Conservation (phyloP, 2,329 filamentous ascomycete genomes). For the Xylariaceae sp. region DNA sequence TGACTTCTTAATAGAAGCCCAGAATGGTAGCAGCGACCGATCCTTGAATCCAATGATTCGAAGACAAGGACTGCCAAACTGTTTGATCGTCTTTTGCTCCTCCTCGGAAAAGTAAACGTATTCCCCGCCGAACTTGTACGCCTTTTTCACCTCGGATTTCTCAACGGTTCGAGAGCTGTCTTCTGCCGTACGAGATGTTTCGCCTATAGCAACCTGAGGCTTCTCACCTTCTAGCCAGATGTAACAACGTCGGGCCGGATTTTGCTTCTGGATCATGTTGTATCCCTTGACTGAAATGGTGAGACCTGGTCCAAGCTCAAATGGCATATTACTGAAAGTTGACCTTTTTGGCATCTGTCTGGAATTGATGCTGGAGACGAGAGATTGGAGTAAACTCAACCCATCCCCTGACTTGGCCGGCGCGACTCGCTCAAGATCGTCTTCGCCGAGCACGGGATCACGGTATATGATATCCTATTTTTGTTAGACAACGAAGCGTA, state of each 20-base stretch:
- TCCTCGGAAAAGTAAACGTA: constrained; percentile 81
- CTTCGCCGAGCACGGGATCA: constrained; percentile 65
- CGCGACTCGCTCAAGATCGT: constrained; percentile 51
- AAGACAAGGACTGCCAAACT: constrained; percentile 78
- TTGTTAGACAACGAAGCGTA: constrained; percentile 22
- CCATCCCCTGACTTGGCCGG: constrained; percentile 67
- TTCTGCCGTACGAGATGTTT: constrained; percentile 70
- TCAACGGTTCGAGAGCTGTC: constrained; percentile 73
- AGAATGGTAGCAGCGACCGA: constrained; percentile 65
- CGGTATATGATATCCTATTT: constrained; percentile 83
- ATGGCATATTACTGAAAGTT: constrained; percentile 77
- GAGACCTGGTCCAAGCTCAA: constrained; percentile 81
- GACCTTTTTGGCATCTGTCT: constrained; percentile 81
- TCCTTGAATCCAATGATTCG: constrained; percentile 94
- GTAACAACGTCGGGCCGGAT: constrained; percentile 75
- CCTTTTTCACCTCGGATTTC: constrained; percentile 78
- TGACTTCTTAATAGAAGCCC: constrained; percentile 81
- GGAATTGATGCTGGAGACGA: constrained; percentile 85
- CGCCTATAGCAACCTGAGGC: constrained; percentile 69
- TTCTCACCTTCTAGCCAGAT: constrained; percentile 85
- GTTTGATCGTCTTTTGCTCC: constrained; percentile 69
- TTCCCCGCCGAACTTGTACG: constrained; percentile 92
- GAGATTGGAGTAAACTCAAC: constrained; percentile 68
- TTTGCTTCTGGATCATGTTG: constrained; percentile 79
- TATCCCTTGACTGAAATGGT: constrained; percentile 91